Percentiles rank a stretch among this genome's conserved stretches.
These are phyloP conservation scores for Xylaria sp. DNA, from an alignment of 2,329 filamentous ascomycete genomes.

Conservation along the genomic window DNA sequence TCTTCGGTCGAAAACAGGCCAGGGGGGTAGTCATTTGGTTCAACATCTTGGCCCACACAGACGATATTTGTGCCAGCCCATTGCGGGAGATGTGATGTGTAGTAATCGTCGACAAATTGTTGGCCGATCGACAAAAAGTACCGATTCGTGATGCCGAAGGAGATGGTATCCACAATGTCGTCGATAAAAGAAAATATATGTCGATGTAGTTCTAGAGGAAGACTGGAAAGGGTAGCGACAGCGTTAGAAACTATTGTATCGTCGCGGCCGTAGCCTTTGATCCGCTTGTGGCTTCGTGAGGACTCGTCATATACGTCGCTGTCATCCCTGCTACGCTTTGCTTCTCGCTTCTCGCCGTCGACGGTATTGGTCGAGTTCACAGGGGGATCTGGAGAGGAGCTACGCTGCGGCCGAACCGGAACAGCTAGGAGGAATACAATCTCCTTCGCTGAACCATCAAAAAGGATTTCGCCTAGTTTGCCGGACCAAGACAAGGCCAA, in stretches of 20 bases:
- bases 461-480: neutral
- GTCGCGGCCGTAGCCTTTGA: neutral
- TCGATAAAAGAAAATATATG: constrained; percentile 17
- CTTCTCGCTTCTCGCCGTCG: neutral
- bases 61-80: constrained; percentile 41
- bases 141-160: constrained; percentile 15
- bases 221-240: constrained; percentile 1
- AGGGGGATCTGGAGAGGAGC: neutral
- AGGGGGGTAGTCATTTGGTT: constrained; percentile 27
- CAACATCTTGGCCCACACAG: constrained; percentile 32
- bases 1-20: constrained; percentile 29
- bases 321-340: constrained; percentile 1
- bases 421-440: neutral
- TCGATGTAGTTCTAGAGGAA: constrained; percentile 18
- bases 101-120: constrained; percentile 21
- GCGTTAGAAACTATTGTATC: too few species aligned
- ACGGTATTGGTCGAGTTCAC: neutral
- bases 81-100: constrained; percentile 29
- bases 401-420: neutral
- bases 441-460: neutral
- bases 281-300: neutral
- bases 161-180: constrained; percentile 7
- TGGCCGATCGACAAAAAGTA: constrained; percentile 21
- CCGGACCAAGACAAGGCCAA: constrained; percentile 1
- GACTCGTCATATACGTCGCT: neutral